Evolutionary conservation across 2,329 filamentous ascomycete species (phyloP), one percentile per base, ranked within the genome.

Genomic region (Thielaviopsis musarum): DNA sequence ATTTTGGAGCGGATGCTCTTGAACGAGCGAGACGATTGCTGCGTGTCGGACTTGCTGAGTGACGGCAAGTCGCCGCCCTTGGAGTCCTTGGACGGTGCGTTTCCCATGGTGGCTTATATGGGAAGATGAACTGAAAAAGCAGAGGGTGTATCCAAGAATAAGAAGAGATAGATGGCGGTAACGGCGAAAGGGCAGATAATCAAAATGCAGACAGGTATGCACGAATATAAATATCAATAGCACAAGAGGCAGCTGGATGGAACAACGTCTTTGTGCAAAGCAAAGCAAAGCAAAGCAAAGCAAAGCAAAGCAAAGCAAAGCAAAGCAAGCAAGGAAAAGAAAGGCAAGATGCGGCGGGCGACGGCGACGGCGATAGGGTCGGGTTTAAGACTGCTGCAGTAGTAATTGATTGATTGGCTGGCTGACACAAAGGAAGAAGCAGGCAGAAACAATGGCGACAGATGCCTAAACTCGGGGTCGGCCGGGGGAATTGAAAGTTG

Each of bases 21-120:
- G 70, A 96, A 84, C 4, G 91, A 96, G 64, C 90, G 86, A 34
- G 86, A 82, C 6, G 90, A 96, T 65, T 95, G 91, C 70, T 91
- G 91, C 28, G 91, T 97, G 69, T 97, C 91, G 60, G 90, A 89
- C 69, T 87, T 86, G 73, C 85, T 87, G 70, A 97, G 91, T 28
- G 91, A 95, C 28, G 91, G 91, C 71, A 62, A 26, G 34, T 62
- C 60, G 17, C 49, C 41, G 48, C 26, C 30, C 17, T 49, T 26
- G 49, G 49, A 49, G 60, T 62, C 60, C 45, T 62, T 62, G 57
- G 56, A 59, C 21, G 60, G 54, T 10, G 30, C 26, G 58, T 62
- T 62, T 45, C 60, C 60, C 60, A 62, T 62, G 38, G 21, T 62
- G 51, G 15, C 19, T 12, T 21, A 54, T 19, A 38, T 3, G 51